phyloP scores from a whole-genome alignment of 805 yeast species.

The Ogataea polymorpha region DNA sequence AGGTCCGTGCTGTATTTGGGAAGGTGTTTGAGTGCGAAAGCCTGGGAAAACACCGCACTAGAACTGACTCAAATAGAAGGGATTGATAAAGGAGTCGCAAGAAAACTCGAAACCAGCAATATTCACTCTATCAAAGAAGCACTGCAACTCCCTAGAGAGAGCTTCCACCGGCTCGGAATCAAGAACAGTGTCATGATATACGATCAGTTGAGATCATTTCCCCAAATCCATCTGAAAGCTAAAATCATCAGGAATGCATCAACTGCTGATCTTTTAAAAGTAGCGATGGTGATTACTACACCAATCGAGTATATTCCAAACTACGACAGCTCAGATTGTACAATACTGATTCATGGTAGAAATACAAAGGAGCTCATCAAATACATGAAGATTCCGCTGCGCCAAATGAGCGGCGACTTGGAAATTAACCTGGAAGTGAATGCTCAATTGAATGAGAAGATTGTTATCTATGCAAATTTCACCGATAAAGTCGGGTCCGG shows the following conservation, averaged over 20 bases:
- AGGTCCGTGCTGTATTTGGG: slow-evolving; percentile 36
- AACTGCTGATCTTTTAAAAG: background rate
- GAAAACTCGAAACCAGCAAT: slow-evolving; percentile 37
- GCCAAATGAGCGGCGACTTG: slow-evolving; percentile 23
- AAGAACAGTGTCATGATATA: background rate
- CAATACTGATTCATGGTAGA: background rate
- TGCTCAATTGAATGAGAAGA: slow-evolving; percentile 20
- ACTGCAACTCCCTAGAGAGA: slow-evolving; percentile 26
- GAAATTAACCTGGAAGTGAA: slow-evolving; percentile 28
- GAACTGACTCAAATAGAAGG: slow-evolving; percentile 47
- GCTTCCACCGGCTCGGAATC: slow-evolving; percentile 32
- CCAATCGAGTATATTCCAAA: background rate
- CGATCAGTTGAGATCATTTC: background rate
- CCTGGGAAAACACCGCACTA: slow-evolving; percentile 50
- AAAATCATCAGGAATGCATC: background rate
- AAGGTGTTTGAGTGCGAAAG: slow-evolving; percentile 40
- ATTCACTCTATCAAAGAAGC: slow-evolving; percentile 34
- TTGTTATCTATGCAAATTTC: slow-evolving; percentile 34
- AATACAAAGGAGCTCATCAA: slow-evolving; percentile 33
- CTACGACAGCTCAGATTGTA: background rate
- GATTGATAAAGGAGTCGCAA: slow-evolving; percentile 40
- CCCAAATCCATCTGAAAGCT: background rate
- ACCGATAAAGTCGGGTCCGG: slow-evolving; percentile 39
- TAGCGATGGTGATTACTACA: background rate
- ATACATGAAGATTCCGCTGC: slow-evolving; percentile 39